phyloP scores from a whole-genome alignment of 2,329 filamentous ascomycete genomes.

The Fusarium agapanthi region DNA sequence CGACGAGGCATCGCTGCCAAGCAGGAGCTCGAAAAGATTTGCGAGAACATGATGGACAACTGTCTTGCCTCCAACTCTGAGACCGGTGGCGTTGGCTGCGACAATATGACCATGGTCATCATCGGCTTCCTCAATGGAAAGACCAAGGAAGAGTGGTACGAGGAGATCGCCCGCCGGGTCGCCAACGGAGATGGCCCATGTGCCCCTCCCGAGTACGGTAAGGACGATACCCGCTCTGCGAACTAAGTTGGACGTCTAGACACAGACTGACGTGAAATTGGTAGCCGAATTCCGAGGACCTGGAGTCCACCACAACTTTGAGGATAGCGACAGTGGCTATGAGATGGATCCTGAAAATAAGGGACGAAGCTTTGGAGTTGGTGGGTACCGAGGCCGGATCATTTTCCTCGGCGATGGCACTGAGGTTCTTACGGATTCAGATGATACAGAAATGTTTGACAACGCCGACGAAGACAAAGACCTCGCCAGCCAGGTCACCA shows the following conservation, averaged over 20 bases:
- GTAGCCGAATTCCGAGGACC: conserved; percentile 86
- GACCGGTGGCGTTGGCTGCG: conserved; percentile 95
- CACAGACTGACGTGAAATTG: conserved; percentile 25
- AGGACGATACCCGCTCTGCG: conserved; percentile 62
- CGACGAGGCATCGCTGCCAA: conserved; percentile 95
- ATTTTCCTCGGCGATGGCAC: conserved; percentile 96
- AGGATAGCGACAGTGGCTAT: conserved; percentile 81
- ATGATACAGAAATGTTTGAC: conserved; percentile 95
- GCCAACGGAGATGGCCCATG: conserved; percentile 97
- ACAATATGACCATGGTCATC: conserved; percentile 99
- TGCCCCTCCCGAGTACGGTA: conserved; percentile 99
- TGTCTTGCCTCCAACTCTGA: conserved; percentile 97
- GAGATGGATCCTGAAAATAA: conserved; percentile 77
- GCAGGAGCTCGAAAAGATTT: conserved; percentile 93
- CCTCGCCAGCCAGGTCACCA: conserved; percentile 82
- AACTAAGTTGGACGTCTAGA: neutral
- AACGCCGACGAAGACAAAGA: conserved; percentile 86
- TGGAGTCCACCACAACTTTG: conserved; percentile 82
- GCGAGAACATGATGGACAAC: conserved; percentile 99
- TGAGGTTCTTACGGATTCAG: conserved; percentile 87
- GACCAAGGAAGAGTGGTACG: conserved; percentile 98
- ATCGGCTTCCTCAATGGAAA: conserved; percentile 89
- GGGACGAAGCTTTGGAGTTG: conserved; percentile 68
- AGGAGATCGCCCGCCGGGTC: conserved; percentile 91
- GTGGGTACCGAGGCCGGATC: conserved; percentile 83